Evolutionary conservation across 2,329 filamentous ascomycete genomes (phyloP), one percentile per base, ranked within the genome.

Genomic region (Colletotrichum higginsianum): DNA sequence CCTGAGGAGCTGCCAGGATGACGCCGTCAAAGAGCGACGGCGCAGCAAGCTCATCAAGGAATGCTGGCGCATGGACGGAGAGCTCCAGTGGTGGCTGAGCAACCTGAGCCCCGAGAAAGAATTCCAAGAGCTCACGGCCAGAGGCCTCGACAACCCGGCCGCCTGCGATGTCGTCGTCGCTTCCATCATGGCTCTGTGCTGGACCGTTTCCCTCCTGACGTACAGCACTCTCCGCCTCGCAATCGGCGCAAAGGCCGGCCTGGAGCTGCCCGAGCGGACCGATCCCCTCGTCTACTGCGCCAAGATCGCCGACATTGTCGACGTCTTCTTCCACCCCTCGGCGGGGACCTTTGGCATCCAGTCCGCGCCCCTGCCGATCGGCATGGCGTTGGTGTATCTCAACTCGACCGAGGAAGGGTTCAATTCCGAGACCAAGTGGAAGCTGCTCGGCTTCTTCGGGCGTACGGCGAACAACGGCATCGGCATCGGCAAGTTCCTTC

Each of bases 1-100:
- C 2, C 74, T 81, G 61, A 66, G 71, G 6, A 58, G 53, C 13
- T 77, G 74, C n/a, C 26, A 52, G 2, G 38, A 61, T 18, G 40
- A 30, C 4, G 7, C n/a, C 3, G 60, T 60, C 46, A 66, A 64
- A 18, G 53, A 71, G 13, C 13, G 11, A 1, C 40, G 50, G 26
- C 62, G 49, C 13, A 21, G 26, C 2, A 35, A 13, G 2, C 66
- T 75, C 3, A 12, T 74, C 38, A 26, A 38, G 12, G 73, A 74
- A 8, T 74, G 73, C 46, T 70, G 73, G 72, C 73, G 72, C 18
- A 55, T 70, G 0, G 72, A 75, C 26, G 30, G 4, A 16, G 63
- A 72, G 18, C 55, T 75, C 7, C 53, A 23, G 4, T 65, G 57
- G 46, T 75, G 73, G 73, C 53, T 66, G 11, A 61, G 72, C 6